A percentile compares a stretch with the other conserved stretches of the same genome.
Conservation (phyloP, 2,329 filamentous ascomycete species). For the Lasiodiplodia theobromae region DNA sequence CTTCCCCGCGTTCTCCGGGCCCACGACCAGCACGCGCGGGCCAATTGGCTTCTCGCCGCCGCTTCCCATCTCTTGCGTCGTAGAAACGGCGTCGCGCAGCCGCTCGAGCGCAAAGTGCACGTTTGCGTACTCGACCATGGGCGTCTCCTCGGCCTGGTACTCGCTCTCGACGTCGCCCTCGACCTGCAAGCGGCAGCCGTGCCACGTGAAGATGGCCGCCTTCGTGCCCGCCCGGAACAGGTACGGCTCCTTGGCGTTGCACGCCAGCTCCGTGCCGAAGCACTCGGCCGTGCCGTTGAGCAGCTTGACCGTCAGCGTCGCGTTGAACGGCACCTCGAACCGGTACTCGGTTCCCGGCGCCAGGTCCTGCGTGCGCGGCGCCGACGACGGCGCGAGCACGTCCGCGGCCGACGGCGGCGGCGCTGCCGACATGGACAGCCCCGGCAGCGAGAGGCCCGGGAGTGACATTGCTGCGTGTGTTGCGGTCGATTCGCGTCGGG, state of each 20-base stretch:
- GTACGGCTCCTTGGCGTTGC: slow-evolving; percentile 71
- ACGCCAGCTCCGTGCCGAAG: slow-evolving; percentile 91
- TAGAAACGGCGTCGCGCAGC: slow-evolving; percentile 67
- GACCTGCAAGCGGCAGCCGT: slow-evolving; percentile 86
- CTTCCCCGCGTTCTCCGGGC: slow-evolving; percentile 81
- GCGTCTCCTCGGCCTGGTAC: slow-evolving; percentile 79
- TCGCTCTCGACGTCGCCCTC: slow-evolving; percentile 72
- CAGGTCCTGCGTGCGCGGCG: slow-evolving; percentile 50
- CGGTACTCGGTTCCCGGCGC: slow-evolving; percentile 55
- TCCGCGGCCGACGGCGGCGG: slow-evolving; percentile 34
- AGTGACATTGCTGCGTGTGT: slow-evolving; percentile 42
- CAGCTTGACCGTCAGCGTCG: slow-evolving; percentile 61
- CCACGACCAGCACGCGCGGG: slow-evolving; percentile 84
- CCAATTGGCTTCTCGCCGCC: slow-evolving; percentile 57
- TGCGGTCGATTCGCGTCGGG: neutral
- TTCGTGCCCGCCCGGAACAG: slow-evolving; percentile 77
- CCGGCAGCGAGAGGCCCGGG: slow-evolving; percentile 56
- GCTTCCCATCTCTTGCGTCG: neutral
- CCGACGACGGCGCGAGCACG: slow-evolving; percentile 35
- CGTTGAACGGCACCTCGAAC: slow-evolving; percentile 49
- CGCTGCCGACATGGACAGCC: slow-evolving; percentile 37
- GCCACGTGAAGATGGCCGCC: slow-evolving; percentile 89
- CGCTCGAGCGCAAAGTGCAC: slow-evolving; percentile 85
- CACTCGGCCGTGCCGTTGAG: slow-evolving; percentile 86
- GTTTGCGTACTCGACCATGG: slow-evolving; percentile 79